These are phyloP conservation scores for Spinellus fusiger DNA, from an alignment of 192 early-diverging fungal genomes.

Conservation along the genomic window DNA sequence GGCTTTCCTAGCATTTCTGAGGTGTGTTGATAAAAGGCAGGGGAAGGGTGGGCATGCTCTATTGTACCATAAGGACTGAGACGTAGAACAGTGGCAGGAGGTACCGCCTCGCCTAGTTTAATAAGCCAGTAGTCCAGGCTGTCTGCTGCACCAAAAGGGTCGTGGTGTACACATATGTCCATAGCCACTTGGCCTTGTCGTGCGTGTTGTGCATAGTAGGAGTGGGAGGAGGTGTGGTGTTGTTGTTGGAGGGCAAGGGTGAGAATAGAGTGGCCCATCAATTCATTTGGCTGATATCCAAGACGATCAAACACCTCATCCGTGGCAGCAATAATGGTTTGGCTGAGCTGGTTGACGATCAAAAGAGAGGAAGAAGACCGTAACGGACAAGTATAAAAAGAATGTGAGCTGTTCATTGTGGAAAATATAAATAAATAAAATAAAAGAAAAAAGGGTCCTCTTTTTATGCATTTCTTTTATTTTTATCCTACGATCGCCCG, in stretches of 20 bases:
- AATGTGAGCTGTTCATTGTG: too few species aligned
- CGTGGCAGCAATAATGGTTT: slow-evolving; percentile 12
- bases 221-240: slow-evolving; percentile 1
- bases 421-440: too few species aligned
- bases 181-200: background rate
- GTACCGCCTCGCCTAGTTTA: background rate
- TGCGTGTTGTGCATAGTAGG: slow-evolving; percentile 1
- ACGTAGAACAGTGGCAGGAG: slow-evolving; percentile 3
- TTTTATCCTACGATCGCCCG: too few species aligned
- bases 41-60: slow-evolving; percentile 9
- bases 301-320: slow-evolving; percentile 9
- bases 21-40: slow-evolving; percentile 1
- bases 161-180: slow-evolving; percentile 14
- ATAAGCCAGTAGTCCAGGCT: slow-evolving; percentile 14
- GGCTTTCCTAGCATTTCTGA: slow-evolving; percentile 7
- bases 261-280: slow-evolving; percentile 6
- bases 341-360: slow-evolving; percentile 1
- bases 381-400: slow-evolving; percentile 12
- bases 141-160: slow-evolving; percentile 5
- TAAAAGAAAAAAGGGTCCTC: too few species aligned
- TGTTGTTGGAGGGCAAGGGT: background rate
- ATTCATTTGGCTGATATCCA: background rate
- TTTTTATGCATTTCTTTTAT: too few species aligned
- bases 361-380: slow-evolving; percentile 7
- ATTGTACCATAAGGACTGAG: slow-evolving; percentile 19